Evolutionary conservation across 768 basidiomycete genomes (phyloP).

Genomic region (Leccinum ochraceum): DNA sequence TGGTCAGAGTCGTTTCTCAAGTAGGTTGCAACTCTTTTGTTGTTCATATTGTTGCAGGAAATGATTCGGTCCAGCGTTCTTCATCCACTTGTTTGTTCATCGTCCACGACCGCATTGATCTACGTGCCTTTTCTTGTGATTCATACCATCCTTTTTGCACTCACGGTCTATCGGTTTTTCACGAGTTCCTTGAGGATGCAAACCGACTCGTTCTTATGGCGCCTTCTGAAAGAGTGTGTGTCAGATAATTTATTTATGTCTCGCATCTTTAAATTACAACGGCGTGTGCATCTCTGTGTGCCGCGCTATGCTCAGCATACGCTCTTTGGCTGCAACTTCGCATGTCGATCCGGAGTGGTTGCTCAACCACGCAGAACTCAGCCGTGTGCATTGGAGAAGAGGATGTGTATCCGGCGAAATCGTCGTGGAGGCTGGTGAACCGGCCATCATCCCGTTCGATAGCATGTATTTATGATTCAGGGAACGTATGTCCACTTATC

Average conservation of each 20-base stretch:
- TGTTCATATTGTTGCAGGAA: not conserved
- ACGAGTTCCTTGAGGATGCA: slow-evolving; percentile 10
- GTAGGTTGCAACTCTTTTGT: not conserved
- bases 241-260: not conserved
- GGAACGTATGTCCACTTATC: not conserved
- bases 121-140: slow-evolving; percentile 17
- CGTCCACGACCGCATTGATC: slow-evolving; percentile 2
- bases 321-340: slow-evolving; percentile 41
- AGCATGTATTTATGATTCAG: not conserved
- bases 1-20: slow-evolving; percentile 8
- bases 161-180: slow-evolving; percentile 17
- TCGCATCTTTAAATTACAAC: not conserved
- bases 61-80: not conserved
- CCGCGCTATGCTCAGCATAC: slow-evolving; percentile 41
- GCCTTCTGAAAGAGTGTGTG: slow-evolving; percentile 22
- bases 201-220: slow-evolving; percentile 10
- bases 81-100: not conserved
- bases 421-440: slow-evolving; percentile 5
- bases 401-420: slow-evolving; percentile 9
- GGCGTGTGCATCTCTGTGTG: slow-evolving; percentile 28
- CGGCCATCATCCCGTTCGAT: not conserved
- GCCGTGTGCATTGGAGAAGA: slow-evolving; percentile 27
- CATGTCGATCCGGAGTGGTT: slow-evolving; percentile 45
- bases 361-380: slow-evolving; percentile 46
- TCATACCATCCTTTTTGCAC: slow-evolving; percentile 14